These are phyloP conservation scores for Cicer judaicum DNA, from an alignment of 306 rosid genomes.

Conservation along the genomic window DNA sequence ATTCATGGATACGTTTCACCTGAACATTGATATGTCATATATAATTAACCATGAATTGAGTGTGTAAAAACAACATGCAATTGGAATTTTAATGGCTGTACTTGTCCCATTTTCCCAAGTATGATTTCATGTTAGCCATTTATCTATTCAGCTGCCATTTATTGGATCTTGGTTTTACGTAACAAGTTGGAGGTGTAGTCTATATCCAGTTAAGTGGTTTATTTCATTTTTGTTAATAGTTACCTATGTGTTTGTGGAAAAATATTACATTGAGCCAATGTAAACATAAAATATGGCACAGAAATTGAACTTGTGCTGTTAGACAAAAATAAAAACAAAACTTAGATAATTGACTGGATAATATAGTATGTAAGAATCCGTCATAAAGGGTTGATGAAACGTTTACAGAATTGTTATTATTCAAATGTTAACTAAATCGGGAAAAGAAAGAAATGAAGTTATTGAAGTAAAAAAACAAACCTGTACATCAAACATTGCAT, in stretches of 20 bases:
- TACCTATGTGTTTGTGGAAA: too few species aligned
- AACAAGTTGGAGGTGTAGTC: neutral
- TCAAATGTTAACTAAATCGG: constrained; percentile 11
- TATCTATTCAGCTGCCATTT: neutral
- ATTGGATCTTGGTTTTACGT: neutral
- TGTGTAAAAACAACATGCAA: constrained; percentile 1
- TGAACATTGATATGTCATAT: constrained; percentile 41
- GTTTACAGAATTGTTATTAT: neutral
- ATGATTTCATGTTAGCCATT: constrained; percentile 9
- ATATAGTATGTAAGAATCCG: too few species aligned
- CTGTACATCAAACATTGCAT: constrained; percentile 95
- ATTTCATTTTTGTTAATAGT: too few species aligned
- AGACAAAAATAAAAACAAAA: too few species aligned
- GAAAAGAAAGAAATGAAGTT: constrained; percentile 28
- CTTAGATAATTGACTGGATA: too few species aligned
- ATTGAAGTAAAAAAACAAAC: constrained; percentile 49
- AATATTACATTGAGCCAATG: too few species aligned
- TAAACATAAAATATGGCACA: too few species aligned
- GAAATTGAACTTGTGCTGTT: too few species aligned
- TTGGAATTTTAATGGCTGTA: constrained; percentile 18
- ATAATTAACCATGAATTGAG: constrained; percentile 32
- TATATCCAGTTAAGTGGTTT: too few species aligned
- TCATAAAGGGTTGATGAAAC: neutral
- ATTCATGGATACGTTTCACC: constrained; percentile 99
- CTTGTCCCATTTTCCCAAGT: constrained; percentile 8